A percentile compares a stretch with the other conserved stretches of the same genome.
Evolutionary conservation across 495 filamentous ascomycete genomes (phyloP).

Genomic region (Xylaria intraflava): DNA sequence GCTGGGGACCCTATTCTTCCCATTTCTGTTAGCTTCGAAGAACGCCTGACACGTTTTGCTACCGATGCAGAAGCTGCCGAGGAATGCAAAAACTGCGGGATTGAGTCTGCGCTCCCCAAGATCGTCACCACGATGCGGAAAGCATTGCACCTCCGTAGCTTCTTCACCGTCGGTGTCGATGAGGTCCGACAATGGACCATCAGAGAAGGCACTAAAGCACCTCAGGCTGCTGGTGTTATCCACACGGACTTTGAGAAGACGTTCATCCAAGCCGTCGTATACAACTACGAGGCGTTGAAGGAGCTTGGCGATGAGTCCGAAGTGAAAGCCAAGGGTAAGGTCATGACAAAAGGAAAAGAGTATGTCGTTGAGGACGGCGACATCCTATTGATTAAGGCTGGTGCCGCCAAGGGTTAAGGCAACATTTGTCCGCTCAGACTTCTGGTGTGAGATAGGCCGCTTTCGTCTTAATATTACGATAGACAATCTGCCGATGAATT

Average conservation of each 20-base stretch:
- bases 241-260: constrained; percentile 99
- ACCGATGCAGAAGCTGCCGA: constrained; percentile 70
- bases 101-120: constrained; percentile 87
- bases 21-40: constrained; percentile 86
- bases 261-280: constrained; percentile 94
- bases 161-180: constrained; percentile 96
- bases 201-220: constrained; percentile 91
- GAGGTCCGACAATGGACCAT: constrained; percentile 99
- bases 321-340: constrained; percentile 88
- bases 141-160: constrained; percentile 79
- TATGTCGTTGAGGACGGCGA: constrained; percentile 79
- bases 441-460: neutral
- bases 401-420: constrained; percentile 72
- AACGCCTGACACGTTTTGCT: constrained; percentile 74
- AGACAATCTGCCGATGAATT: constrained; percentile 5
- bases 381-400: constrained; percentile 86
- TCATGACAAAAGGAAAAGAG: constrained; percentile 99
- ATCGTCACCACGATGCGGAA: constrained; percentile 91
- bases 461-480: constrained; percentile 3
- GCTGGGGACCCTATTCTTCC: constrained; percentile 85
- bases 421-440: neutral
- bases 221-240: constrained; percentile 94
- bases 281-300: constrained; percentile 72
- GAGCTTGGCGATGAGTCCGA: constrained; percentile 82
- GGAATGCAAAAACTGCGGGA: constrained; percentile 83